phyloP scores from a whole-genome alignment of 306 rosid genomes.

The Dalbergia oliveri region DNA sequence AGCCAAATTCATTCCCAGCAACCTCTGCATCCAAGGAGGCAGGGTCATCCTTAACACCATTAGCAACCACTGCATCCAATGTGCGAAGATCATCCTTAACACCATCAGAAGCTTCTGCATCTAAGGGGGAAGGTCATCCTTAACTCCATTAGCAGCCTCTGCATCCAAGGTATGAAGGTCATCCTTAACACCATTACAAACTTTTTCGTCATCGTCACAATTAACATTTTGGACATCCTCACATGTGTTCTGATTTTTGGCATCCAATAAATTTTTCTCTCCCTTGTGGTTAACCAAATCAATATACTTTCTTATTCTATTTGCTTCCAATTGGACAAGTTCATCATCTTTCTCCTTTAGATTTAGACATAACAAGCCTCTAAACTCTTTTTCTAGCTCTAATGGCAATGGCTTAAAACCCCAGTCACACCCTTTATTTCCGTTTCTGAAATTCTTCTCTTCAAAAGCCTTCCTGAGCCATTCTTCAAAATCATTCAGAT shows the following conservation, averaged over 20 bases:
- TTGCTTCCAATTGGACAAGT: conserved; percentile 46
- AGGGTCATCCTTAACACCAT: too few relatives aligned
- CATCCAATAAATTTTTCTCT: conserved; percentile 41
- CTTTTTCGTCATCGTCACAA: conserved; percentile 40
- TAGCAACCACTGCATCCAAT: too few relatives aligned
- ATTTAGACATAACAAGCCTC: conserved; percentile 52
- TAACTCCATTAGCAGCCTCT: too few relatives aligned
- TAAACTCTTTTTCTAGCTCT: conserved; percentile 65
- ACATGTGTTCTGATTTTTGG: conserved; percentile 38
- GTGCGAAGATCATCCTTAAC: too few relatives aligned
- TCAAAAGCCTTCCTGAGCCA: conserved; percentile 62
- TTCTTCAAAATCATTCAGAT: conserved; percentile 70
- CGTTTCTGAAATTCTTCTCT: conserved; percentile 54
- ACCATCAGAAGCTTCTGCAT: too few relatives aligned
- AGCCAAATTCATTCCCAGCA: conserved; percentile 47
- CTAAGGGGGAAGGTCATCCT: too few relatives aligned
- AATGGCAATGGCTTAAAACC: conserved; percentile 47
- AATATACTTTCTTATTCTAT: conserved; percentile 41
- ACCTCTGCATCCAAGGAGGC: conserved; percentile 38
- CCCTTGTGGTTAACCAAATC: conserved; percentile 45
- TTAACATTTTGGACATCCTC: conserved; percentile 35
- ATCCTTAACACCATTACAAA: conserved; percentile 18
- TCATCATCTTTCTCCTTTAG: conserved; percentile 46
- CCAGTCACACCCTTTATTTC: conserved; percentile 44
- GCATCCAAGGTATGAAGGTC: neutral